Conservation (phyloP, 768 basidiomycete genomes). For the Strobilomyces echinocephalus region DNA sequence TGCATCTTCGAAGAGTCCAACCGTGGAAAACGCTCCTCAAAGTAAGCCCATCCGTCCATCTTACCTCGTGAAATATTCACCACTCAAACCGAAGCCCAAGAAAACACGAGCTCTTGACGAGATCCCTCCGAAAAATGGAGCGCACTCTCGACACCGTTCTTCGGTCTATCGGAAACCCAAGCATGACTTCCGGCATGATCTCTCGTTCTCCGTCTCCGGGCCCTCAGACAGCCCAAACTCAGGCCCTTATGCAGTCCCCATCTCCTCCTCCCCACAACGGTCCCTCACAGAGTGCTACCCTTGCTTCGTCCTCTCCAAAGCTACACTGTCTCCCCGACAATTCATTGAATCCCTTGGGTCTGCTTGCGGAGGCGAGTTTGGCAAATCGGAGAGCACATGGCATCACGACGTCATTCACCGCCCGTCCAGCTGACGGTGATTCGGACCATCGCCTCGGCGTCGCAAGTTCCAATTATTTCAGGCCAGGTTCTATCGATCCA, state of each 20-base stretch:
- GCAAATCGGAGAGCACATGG: slow-evolving; percentile 65
- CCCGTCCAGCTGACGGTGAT: slow-evolving; percentile 34
- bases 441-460: slow-evolving; percentile 62
- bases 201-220: slow-evolving; percentile 75
- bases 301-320: slow-evolving; percentile 63
- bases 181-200: slow-evolving; percentile 72
- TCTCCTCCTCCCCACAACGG: slow-evolving; percentile 43
- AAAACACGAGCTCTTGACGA: slow-evolving; percentile 79
- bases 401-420: slow-evolving; percentile 37
- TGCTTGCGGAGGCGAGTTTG: slow-evolving; percentile 86
- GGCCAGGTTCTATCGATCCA: slow-evolving; percentile 56
- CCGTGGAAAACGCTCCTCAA: slow-evolving; percentile 83
- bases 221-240: slow-evolving; percentile 44
- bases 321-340: slow-evolving; percentile 91
- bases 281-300: slow-evolving; percentile 18
- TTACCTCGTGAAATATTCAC: slow-evolving; percentile 24
- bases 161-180: slow-evolving; percentile 81
- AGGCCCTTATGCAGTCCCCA: slow-evolving; percentile 51
- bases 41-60: slow-evolving; percentile 41
- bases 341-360: slow-evolving; percentile 83
- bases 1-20: slow-evolving; percentile 98
- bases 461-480: slow-evolving; percentile 86
- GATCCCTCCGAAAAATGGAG: slow-evolving; percentile 87
- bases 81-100: slow-evolving; percentile 40
- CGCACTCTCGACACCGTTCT: slow-evolving; percentile 89